phyloP scores from a whole-genome alignment of 495 filamentous ascomycete species.

The Geopyxis carbonaria region DNA sequence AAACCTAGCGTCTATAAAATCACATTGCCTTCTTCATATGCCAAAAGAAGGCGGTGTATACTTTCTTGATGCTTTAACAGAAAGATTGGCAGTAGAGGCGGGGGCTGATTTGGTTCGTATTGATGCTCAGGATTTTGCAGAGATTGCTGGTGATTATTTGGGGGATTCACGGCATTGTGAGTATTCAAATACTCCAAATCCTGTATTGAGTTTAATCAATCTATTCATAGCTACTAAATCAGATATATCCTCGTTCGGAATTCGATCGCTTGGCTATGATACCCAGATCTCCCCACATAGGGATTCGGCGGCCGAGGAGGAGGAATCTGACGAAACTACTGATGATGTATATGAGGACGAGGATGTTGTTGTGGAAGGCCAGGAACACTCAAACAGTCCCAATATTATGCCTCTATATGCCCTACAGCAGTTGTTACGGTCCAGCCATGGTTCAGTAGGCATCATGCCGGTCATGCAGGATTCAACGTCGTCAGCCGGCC shows the following conservation, averaged over 20 bases:
- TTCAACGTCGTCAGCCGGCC: neutral
- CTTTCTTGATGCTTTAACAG: constrained; percentile 42
- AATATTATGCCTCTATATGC: constrained; percentile 5
- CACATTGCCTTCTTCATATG: constrained; percentile 49
- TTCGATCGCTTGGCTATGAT: constrained; percentile 50
- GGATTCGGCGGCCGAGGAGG: constrained; percentile 16
- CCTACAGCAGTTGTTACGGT: constrained; percentile 12
- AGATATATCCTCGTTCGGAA: constrained; percentile 10
- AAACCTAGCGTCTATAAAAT: constrained; percentile 35
- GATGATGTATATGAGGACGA: constrained; percentile 30
- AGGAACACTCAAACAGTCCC: constrained; percentile 2
- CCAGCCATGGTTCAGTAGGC: constrained; percentile 10
- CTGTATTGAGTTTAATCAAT: neutral
- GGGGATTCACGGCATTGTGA: constrained; percentile 35
- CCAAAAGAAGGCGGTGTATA: constrained; percentile 40
- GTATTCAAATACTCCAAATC: neutral
- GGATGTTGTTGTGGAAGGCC: constrained; percentile 9
- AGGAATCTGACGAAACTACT: constrained; percentile 29
- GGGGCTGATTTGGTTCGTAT: constrained; percentile 63
- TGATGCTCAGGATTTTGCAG: constrained; percentile 61
- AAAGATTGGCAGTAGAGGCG: constrained; percentile 39
- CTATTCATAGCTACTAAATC: constrained; percentile 9
- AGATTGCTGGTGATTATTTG: constrained; percentile 55
- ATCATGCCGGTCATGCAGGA: constrained; percentile 1
- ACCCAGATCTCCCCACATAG: constrained; percentile 26